Conservation (phyloP, 2,329 filamentous ascomycete genomes). For the Aspergillus sp. region DNA sequence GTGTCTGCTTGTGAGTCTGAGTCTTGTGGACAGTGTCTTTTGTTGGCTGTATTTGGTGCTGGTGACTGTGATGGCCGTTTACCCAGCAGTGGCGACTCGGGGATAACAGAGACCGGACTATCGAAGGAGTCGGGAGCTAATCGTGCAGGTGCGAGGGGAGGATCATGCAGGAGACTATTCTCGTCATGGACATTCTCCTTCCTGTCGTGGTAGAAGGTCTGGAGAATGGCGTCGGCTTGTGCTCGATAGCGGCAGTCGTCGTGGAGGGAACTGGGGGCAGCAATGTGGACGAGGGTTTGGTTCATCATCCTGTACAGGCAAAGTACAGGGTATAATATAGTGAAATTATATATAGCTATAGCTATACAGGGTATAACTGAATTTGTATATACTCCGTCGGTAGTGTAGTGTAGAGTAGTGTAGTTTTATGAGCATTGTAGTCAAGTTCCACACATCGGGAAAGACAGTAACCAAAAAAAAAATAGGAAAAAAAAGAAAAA, state of each 20-base stretch:
- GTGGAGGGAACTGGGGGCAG: conserved; percentile 28
- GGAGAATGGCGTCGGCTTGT: conserved; percentile 31
- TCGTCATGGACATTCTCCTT: neutral
- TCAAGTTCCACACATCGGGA: too few relatives aligned
- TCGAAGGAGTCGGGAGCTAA: conserved; percentile 19
- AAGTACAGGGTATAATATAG: neutral
- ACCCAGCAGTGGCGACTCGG: conserved; percentile 20
- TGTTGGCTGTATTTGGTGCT: neutral
- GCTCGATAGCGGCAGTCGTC: conserved; percentile 35
- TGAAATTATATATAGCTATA: neutral
- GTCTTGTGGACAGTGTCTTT: neutral
- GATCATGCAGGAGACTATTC: too few relatives aligned
- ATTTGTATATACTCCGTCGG: neutral
- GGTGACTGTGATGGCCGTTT: conserved; percentile 52
- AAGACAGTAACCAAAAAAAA: too few relatives aligned
- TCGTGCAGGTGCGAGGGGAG: neutral
- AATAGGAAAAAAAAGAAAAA: too few relatives aligned
- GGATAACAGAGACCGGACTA: conserved; percentile 33
- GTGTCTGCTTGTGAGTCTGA: neutral
- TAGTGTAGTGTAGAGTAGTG: neutral
- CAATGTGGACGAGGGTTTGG: conserved; percentile 37
- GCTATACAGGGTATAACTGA: neutral
- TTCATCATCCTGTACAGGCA: neutral
- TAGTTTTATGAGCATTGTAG: too few relatives aligned
- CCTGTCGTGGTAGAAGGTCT: neutral